Percentiles rank a stretch among this genome's conserved stretches.
These are phyloP conservation scores for Zizania palustris DNA, from an alignment of 202 grass and related monocot genomes.

Conservation along the genomic window DNA sequence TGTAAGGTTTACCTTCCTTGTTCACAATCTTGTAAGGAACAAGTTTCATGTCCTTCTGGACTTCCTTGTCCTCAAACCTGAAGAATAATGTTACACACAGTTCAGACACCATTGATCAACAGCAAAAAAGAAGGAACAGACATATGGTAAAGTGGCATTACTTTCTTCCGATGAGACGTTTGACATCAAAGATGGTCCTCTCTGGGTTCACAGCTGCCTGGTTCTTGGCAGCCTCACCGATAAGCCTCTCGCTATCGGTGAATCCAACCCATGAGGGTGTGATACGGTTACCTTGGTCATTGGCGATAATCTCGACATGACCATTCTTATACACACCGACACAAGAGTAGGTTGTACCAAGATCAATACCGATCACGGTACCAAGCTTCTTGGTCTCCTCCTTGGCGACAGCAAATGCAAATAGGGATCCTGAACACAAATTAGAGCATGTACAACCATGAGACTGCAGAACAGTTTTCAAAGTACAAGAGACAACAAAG, in stretches of 20 bases:
- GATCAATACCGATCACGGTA: slow-evolving; percentile 74
- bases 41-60: slow-evolving; percentile 95
- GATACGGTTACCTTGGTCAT: slow-evolving; percentile 94
- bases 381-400: slow-evolving; percentile 68
- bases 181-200: slow-evolving; percentile 89
- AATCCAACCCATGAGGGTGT: slow-evolving; percentile 86
- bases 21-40: slow-evolving; percentile 88
- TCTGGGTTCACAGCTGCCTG: slow-evolving; percentile 83
- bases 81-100: not conserved
- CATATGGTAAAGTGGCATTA: slow-evolving; percentile 21
- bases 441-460: too few species aligned
- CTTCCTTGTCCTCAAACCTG: slow-evolving; percentile 93
- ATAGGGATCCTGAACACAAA: slow-evolving; percentile 58
- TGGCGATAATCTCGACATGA: slow-evolving; percentile 77
- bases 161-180: slow-evolving; percentile 84
- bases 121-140: not conserved
- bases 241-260: slow-evolving; percentile 85
- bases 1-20: slow-evolving; percentile 82
- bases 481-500: too few species aligned
- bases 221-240: slow-evolving; percentile 94
- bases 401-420: slow-evolving; percentile 67
- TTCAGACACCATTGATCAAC: slow-evolving; percentile 3
- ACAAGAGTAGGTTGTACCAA: slow-evolving; percentile 79
- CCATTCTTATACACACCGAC: slow-evolving; percentile 65
- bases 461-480: too few species aligned